phyloP scores from a whole-genome alignment of 2,329 filamentous ascomycete genomes.

The Diaporthe destruens region DNA sequence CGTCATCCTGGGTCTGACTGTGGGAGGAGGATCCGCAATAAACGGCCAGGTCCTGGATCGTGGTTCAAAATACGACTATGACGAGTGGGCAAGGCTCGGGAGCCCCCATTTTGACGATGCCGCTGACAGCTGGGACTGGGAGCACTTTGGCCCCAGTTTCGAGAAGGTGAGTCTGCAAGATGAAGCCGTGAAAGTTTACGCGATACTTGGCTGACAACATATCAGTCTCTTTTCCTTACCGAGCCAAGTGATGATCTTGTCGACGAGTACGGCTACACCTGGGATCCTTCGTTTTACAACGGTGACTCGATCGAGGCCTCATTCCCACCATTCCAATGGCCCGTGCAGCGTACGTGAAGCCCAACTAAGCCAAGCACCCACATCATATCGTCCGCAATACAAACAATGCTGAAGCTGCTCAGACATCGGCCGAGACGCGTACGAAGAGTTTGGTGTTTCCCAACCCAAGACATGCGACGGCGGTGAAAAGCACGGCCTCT shows the following conservation, averaged over 20 bases:
- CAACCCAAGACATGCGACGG: neutral
- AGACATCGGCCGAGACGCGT: neutral
- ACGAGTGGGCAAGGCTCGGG: conserved; percentile 21
- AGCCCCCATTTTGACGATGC: neutral
- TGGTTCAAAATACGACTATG: conserved; percentile 28
- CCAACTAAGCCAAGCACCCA: neutral
- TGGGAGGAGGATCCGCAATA: conserved; percentile 18
- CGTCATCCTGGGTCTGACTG: conserved; percentile 5
- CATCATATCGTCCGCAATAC: neutral
- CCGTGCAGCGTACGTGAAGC: conserved; percentile 1
- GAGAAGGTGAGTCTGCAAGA: conserved; percentile 9
- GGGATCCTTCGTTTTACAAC: neutral
- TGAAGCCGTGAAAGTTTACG: neutral
- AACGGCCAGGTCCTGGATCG: conserved; percentile 19
- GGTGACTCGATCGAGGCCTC: conserved; percentile 22
- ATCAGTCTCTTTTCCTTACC: conserved; percentile 12
- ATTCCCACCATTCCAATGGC: conserved; percentile 23
- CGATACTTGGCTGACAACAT: neutral
- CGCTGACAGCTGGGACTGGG: conserved; percentile 19
- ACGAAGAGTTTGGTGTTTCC: neutral
- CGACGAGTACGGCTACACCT: conserved; percentile 5
- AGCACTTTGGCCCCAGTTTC: conserved; percentile 18
- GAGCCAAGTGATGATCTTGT: conserved; percentile 7
- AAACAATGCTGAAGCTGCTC: neutral
- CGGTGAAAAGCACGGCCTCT: conserved; percentile 7